A percentile compares a stretch with the other conserved stretches of the same genome.
Evolutionary conservation across 805 yeast species (phyloP).

Genomic region (Sugiyamaella chiloensis): DNA sequence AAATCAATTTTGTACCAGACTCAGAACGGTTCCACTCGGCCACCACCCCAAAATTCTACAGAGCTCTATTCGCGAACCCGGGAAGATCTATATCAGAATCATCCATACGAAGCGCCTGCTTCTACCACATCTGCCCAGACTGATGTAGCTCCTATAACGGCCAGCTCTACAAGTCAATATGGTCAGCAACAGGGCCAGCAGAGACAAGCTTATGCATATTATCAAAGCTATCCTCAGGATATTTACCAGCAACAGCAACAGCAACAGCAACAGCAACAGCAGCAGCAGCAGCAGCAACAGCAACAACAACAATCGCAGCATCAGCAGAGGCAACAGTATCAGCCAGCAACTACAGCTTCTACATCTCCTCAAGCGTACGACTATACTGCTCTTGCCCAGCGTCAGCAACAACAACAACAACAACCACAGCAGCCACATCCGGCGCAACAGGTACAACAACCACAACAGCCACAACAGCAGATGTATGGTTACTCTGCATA

Average conservation of each 20-base stretch:
- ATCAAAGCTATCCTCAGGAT: background rate
- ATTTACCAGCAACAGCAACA: conserved; percentile 2
- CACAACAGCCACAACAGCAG: conserved; percentile 5
- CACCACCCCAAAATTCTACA: background rate
- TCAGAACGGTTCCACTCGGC: background rate
- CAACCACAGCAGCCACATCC: background rate
- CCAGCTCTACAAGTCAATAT: background rate
- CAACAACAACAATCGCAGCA: conserved; percentile 3
- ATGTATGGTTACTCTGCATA: conserved; percentile 4
- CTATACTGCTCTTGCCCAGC: conserved; percentile 3
- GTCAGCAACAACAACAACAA: background rate
- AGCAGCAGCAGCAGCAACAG: conserved; percentile 2
- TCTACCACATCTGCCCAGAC: background rate
- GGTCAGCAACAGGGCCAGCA: conserved; percentile 6
- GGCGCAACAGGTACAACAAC: background rate
- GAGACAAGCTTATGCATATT: background rate
- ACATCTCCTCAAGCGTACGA: conserved; percentile 5
- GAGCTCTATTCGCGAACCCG: background rate
- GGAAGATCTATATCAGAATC: conserved; percentile 9
- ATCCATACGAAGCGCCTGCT: conserved; percentile 4
- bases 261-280: conserved; percentile 9
- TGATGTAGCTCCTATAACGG: background rate
- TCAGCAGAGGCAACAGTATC: background rate
- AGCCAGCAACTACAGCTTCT: background rate
- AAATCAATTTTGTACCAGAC: conserved; percentile 42